Evolutionary conservation across 2,329 filamentous ascomycete genomes (phyloP).

Genomic region (Sclerotinia trifoliorum): DNA sequence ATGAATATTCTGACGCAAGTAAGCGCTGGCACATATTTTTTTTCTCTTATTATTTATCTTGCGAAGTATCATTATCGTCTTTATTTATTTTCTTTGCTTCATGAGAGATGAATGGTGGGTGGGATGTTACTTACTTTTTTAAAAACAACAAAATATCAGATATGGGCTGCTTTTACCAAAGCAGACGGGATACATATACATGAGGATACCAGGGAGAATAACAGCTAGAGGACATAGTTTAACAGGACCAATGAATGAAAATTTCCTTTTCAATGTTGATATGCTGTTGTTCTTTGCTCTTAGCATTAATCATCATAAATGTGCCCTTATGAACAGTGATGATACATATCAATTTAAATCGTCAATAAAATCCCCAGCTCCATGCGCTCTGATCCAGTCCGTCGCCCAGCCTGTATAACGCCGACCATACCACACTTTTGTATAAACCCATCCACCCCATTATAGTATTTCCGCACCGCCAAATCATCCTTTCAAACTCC

Average conservation of each 20-base stretch:
- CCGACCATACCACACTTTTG: conserved; percentile 30
- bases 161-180: conserved; percentile 8
- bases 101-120: neutral
- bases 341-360: neutral
- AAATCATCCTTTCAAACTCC: conserved; percentile 27
- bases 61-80: conserved; percentile 10
- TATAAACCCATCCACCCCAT: conserved; percentile 17
- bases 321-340: neutral
- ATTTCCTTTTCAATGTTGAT: neutral
- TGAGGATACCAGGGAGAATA: neutral
- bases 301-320: conserved; percentile 12
- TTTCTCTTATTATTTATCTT: neutral
- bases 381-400: neutral
- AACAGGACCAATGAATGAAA: neutral
- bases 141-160: neutral
- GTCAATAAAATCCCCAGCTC: conserved; percentile 5
- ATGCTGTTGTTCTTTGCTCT: neutral
- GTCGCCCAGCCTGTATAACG: conserved; percentile 23
- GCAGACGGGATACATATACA: neutral
- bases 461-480: conserved; percentile 19
- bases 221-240: neutral
- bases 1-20: neutral
- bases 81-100: neutral
- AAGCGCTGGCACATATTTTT: neutral
- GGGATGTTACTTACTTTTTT: conserved; percentile 10